Percentiles rank a stretch among this genome's conserved stretches.
Conservation (phyloP, 2,329 filamentous ascomycete genomes). For the Aspergillus quadricinctus region DNA sequence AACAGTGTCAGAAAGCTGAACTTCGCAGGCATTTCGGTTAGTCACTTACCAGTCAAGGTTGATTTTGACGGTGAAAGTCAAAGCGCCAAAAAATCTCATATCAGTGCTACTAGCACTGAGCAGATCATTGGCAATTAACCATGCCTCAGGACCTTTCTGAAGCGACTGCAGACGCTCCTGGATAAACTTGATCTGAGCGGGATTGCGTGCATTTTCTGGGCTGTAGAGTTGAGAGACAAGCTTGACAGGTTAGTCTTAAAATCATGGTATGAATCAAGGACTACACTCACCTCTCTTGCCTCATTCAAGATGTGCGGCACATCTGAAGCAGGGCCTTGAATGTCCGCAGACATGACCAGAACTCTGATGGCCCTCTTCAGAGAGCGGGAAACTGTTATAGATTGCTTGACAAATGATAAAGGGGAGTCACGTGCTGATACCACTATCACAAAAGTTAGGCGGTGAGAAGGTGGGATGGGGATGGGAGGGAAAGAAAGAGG, state of each 20-base stretch:
- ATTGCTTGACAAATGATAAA: conserved; percentile 9
- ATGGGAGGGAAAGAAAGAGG: conserved; percentile 8
- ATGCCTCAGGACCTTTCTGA: conserved; percentile 76
- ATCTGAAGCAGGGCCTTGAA: conserved; percentile 19
- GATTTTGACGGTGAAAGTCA: conserved; percentile 90
- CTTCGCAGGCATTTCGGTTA: background rate
- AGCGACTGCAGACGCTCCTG: conserved; percentile 74
- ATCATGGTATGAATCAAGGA: background rate
- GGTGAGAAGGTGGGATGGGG: conserved; percentile 12
- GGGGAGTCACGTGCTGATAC: conserved; percentile 23
- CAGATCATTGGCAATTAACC: conserved; percentile 77
- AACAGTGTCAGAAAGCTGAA: background rate
- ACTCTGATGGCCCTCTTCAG: conserved; percentile 9
- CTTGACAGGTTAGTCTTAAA: conserved; percentile 20
- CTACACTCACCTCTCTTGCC: conserved; percentile 23
- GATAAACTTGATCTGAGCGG: conserved; percentile 46
- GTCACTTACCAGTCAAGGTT: conserved; percentile 73
- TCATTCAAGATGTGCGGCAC: conserved; percentile 25
- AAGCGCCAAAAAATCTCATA: conserved; percentile 84
- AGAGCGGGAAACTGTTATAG: conserved; percentile 13
- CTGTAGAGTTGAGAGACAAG: conserved; percentile 39
- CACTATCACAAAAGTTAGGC: conserved; percentile 16
- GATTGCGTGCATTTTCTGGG: conserved; percentile 42
- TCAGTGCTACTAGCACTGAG: conserved; percentile 66
- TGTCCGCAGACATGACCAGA: conserved; percentile 25